Evolutionary conservation across 306 rosid species (phyloP), one percentile per base, ranked within the genome.

Genomic region (Medicago arabica): DNA sequence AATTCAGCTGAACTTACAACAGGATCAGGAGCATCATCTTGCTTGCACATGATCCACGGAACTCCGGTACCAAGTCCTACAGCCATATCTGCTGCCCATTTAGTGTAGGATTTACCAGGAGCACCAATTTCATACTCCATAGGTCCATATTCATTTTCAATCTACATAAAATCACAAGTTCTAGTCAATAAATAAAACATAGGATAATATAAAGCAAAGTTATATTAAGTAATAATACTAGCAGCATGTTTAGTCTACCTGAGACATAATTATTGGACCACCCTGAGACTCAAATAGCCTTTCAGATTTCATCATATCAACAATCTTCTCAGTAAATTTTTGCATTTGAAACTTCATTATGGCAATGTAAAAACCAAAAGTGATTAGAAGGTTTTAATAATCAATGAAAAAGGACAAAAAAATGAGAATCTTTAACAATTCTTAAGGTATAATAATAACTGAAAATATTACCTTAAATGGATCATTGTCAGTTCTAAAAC

Each of bases 21-120:
- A 61, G 99, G 99, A 86, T 96, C 98, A 75, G 99, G 99, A 73
- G 99, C 96, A 70, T 92, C 99, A 70, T 96, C 98, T 83, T 96
- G 99, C 84, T 96, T 96, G 89, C 99, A 96, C 99, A 96, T 96
- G 81, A 96, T 75, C 99, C 99, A 96, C 12, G 99, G 99, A 76
- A 96, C 98, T 43, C 97, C 99, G 0, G 98, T 96, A 53, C 90
- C 81, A 0, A 96, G 98, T 76, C 90, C 92, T 47, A 88, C 50
- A 74, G 99, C 99, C 99, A 96, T 96, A 25, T 83, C 81, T 64
- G 99, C 99, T 9, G 99, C 99, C 99, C 99, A 96, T 15, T 79
- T 67, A 5, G 97, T 55, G 78, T 96, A 96, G 59, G 89, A 77
- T 84, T 89, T 91, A 75, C 99, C 99, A 0, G 98, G 83, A 49